phyloP scores from a whole-genome alignment of 2,329 filamentous ascomycete species.

The Mycosphaerelloides madeirae region DNA sequence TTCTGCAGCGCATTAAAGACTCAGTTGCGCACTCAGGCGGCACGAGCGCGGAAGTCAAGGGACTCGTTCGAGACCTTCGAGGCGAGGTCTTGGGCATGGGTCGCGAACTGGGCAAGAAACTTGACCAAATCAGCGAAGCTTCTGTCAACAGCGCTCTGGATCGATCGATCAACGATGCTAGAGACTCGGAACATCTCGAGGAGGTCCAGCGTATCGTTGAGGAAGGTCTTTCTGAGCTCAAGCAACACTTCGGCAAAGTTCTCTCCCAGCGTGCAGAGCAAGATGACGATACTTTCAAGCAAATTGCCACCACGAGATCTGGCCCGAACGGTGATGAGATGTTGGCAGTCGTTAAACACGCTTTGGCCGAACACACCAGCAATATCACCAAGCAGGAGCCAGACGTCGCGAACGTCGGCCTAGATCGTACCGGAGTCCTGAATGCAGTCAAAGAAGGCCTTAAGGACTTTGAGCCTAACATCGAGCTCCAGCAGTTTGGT shows the following conservation, averaged over 20 bases:
- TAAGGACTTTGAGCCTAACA: slow-evolving; percentile 91
- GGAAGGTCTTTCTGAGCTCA: slow-evolving; percentile 74
- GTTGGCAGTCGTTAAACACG: slow-evolving; percentile 76
- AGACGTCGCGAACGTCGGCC: slow-evolving; percentile 30
- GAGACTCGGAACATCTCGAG: slow-evolving; percentile 50
- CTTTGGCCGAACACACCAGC: slow-evolving; percentile 60
- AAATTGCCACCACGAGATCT: slow-evolving; percentile 39
- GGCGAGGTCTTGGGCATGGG: slow-evolving; percentile 95
- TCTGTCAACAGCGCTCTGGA: slow-evolving; percentile 29
- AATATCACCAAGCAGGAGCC: slow-evolving; percentile 23
- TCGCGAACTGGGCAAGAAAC: slow-evolving; percentile 76
- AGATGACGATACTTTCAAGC: slow-evolving; percentile 31
- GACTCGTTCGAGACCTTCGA: slow-evolving; percentile 79
- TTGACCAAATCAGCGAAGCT: slow-evolving; percentile 61
- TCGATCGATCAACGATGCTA: slow-evolving; percentile 40
- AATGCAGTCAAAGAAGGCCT: slow-evolving; percentile 84
- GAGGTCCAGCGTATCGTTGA: slow-evolving; percentile 75
- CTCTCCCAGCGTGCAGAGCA: slow-evolving; percentile 67
- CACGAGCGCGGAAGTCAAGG: slow-evolving; percentile 86
- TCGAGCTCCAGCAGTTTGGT: slow-evolving; percentile 83
- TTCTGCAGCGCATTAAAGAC: slow-evolving; percentile 83
- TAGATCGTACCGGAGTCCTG: slow-evolving; percentile 69
- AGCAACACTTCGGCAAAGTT: slow-evolving; percentile 74
- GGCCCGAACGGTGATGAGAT: slow-evolving; percentile 64
- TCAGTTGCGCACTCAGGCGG: slow-evolving; percentile 84